Conservation (phyloP, 192 early-diverging fungal genomes). For the Coemansia sp. region DNA sequence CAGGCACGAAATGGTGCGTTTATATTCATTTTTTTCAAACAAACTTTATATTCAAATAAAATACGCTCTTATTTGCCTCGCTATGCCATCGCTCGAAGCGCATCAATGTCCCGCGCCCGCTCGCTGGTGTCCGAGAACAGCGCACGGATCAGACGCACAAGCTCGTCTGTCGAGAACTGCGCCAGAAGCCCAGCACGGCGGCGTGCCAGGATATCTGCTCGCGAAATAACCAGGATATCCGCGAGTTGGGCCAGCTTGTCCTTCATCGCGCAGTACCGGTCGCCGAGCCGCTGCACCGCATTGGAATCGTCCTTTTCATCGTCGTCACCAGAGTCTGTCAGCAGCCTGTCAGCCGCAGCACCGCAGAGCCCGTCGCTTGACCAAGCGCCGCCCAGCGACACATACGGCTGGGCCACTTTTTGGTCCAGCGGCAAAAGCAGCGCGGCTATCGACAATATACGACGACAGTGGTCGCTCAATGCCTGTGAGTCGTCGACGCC, state of each 20-base stretch:
- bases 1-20: too few species aligned
- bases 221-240: slow-evolving; percentile 41
- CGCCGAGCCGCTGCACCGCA: slow-evolving; percentile 10
- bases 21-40: background rate
- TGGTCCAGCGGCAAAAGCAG: slow-evolving; percentile 23
- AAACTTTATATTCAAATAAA: too few species aligned
- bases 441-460: background rate
- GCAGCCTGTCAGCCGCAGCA: background rate
- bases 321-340: background rate
- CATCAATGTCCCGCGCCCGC: slow-evolving; percentile 30
- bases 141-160: slow-evolving; percentile 27
- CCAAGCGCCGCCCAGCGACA: background rate
- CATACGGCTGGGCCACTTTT: slow-evolving; percentile 2
- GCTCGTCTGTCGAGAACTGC: slow-evolving; percentile 32
- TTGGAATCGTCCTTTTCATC: background rate
- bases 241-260: slow-evolving; percentile 39
- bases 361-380: background rate
- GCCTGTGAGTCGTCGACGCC: slow-evolving; percentile 44
- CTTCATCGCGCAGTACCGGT: slow-evolving; percentile 17
- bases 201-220: slow-evolving; percentile 46
- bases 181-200: slow-evolving; percentile 39
- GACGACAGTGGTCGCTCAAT: slow-evolving; percentile 42
- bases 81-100: background rate
- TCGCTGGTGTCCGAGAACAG: slow-evolving; percentile 41
- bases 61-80: too few species aligned